Conservation (phyloP, 169 alveolate species). For the Cyclospora cayetanensis region DNA sequence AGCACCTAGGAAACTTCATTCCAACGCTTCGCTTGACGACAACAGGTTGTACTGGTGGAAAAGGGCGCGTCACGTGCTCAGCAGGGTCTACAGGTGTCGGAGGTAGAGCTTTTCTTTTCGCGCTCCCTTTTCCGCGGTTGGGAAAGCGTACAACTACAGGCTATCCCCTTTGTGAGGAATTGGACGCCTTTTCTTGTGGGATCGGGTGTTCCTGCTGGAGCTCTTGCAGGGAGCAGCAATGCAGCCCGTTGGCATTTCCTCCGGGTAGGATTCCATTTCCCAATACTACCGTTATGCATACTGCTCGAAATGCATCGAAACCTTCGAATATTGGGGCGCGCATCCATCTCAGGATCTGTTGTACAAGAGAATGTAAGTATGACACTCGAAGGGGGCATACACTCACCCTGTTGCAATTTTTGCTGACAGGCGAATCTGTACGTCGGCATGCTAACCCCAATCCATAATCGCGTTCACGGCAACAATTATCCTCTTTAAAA, state of each 20-base stretch:
- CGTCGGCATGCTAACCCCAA: background rate
- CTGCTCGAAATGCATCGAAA: too few species aligned
- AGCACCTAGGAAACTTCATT: background rate
- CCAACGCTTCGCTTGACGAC: too few species aligned
- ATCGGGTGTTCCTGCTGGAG: conserved; percentile 72
- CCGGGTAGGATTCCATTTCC: too few species aligned
- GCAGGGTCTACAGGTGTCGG: conserved; percentile 34
- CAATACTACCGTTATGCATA: too few species aligned
- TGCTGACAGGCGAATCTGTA: background rate
- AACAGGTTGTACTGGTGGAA: conserved; percentile 44
- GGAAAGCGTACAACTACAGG: background rate
- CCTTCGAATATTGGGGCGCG: too few species aligned
- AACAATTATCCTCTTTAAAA: too few species aligned
- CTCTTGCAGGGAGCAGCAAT: conserved; percentile 43
- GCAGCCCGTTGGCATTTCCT: background rate
- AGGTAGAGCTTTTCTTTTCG: background rate
- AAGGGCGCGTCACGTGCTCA: conserved; percentile 38
- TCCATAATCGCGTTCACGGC: background rate
- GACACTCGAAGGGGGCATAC: background rate
- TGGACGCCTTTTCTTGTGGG: conserved; percentile 36
- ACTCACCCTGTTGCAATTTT: background rate
- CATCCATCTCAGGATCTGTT: background rate
- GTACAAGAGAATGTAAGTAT: background rate
- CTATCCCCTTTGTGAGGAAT: conserved; percentile 64
- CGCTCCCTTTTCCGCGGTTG: background rate